Percentiles rank a stretch among this genome's conserved stretches.
These are phyloP conservation scores for Cocos nucifera DNA, from an alignment of 176 grass and related monocot species.

Conservation along the genomic window DNA sequence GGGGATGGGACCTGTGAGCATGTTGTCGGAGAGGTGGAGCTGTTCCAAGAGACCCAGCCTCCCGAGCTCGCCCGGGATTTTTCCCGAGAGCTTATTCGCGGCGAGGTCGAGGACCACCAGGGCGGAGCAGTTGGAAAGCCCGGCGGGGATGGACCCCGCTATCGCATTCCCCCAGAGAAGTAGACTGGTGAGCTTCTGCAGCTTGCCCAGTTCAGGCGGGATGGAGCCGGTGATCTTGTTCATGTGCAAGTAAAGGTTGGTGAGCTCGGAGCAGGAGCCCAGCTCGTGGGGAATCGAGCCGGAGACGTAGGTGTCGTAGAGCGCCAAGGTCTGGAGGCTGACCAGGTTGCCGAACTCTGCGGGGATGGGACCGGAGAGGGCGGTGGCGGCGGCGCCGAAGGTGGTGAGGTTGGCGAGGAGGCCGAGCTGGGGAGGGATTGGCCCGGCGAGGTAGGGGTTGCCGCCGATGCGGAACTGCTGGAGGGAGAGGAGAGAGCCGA, in stretches of 20 bases:
- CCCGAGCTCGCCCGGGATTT: constrained; percentile 51
- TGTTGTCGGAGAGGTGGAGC: constrained; percentile 78
- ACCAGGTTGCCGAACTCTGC: constrained; percentile 64
- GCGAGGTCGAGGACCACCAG: constrained; percentile 76
- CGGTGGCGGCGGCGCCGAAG: constrained; percentile 78
- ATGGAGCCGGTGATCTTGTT: constrained; percentile 71
- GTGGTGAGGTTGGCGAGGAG: constrained; percentile 80
- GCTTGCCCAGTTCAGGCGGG: constrained; percentile 50
- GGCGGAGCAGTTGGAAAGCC: constrained; percentile 61
- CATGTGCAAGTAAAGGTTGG: constrained; percentile 79
- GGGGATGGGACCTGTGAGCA: constrained; percentile 51
- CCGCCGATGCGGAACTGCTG: constrained; percentile 83
- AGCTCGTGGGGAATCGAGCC: constrained; percentile 54
- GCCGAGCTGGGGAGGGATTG: constrained; percentile 55
- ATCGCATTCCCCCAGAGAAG: constrained; percentile 75
- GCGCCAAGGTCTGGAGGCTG: constrained; percentile 66
- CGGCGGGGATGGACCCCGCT: constrained; percentile 46
- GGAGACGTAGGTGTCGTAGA: constrained; percentile 75
- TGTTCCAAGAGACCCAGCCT: constrained; percentile 51
- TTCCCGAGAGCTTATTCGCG: constrained; percentile 53
- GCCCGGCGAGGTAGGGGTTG: constrained; percentile 51
- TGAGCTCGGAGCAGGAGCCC: constrained; percentile 63
- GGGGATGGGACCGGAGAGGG: constrained; percentile 68
- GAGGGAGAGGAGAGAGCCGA: constrained; percentile 67
- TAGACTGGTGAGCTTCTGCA: constrained; percentile 82